Evolutionary conservation across 257 asterid genomes (phyloP).

Genomic region (Eustoma russellianum): DNA sequence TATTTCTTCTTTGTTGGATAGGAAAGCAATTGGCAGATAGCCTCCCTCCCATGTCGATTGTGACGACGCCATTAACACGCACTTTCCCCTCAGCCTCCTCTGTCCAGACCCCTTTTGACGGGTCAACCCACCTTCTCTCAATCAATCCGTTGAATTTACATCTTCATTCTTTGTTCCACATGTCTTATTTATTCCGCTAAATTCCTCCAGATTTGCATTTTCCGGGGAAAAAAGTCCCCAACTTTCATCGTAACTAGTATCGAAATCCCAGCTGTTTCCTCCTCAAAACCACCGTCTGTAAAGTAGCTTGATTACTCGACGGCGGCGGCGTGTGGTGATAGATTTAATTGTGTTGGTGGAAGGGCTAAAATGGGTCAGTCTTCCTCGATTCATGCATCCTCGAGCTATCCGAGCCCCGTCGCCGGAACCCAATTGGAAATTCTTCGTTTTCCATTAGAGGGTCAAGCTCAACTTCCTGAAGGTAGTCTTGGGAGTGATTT

Average conservation of each 20-base stretch:
- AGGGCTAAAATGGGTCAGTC: conserved; percentile 23
- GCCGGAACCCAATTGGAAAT: conserved; percentile 12
- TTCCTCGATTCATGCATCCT: conserved; percentile 20
- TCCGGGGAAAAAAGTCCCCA: too few species aligned
- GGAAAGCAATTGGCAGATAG: too few species aligned
- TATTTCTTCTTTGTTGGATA: too few species aligned
- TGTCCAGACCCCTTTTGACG: conserved; percentile 9
- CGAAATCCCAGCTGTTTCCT: background rate
- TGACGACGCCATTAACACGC: conserved; percentile 8
- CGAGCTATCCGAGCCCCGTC: conserved; percentile 8
- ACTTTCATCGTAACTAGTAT: background rate
- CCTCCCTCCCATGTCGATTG: too few species aligned
- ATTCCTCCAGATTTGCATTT: too few species aligned
- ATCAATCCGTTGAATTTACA: too few species aligned
- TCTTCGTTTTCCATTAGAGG: conserved; percentile 12
- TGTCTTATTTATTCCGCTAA: too few species aligned
- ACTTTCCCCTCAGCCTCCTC: conserved; percentile 1
- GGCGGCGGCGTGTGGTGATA: conserved; percentile 7
- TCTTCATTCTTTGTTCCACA: too few species aligned
- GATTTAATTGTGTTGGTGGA: background rate
- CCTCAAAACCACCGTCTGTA: too few species aligned
- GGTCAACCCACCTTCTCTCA: conserved; percentile 10
- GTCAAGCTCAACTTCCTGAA: conserved; percentile 1
- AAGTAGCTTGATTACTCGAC: too few species aligned
- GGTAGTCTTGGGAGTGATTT: conserved; percentile 5